phyloP scores from a whole-genome alignment of 768 basidiomycete genomes.

The Crassisporium funariophilum region DNA sequence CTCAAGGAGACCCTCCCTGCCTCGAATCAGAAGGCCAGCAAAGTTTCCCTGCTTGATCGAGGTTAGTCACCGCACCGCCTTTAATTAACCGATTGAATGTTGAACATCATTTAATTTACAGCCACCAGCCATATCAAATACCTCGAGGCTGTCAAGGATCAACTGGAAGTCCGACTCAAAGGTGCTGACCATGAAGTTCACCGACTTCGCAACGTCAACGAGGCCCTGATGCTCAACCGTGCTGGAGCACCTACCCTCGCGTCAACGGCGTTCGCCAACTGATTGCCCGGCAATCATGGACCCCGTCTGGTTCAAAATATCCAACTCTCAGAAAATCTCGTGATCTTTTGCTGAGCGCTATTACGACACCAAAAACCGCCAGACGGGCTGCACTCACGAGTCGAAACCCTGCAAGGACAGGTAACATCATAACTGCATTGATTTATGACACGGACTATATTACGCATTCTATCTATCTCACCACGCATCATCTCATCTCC shows the following conservation, averaged over 20 bases:
- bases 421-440: constrained; percentile 44
- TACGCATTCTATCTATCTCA: constrained; percentile 44
- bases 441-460: constrained; percentile 57
- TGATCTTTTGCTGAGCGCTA: constrained; percentile 17
- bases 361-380: constrained; percentile 24
- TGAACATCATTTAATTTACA: constrained; percentile 27
- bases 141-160: constrained; percentile 77
- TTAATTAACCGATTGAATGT: constrained; percentile 7
- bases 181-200: constrained; percentile 79
- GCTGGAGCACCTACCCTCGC: constrained; percentile 59
- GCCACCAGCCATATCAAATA: constrained; percentile 87
- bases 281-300: constrained; percentile 41
- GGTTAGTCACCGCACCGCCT: constrained; percentile 47
- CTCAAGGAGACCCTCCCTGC: constrained; percentile 90
- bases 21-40: constrained; percentile 92
- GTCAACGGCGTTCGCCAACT: constrained; percentile 38
- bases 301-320: constrained; percentile 27
- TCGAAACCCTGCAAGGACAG: constrained; percentile 59
- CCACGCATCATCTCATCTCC: constrained; percentile 40
- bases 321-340: constrained; percentile 28
- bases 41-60: constrained; percentile 87
- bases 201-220: constrained; percentile 83
- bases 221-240: constrained; percentile 80
- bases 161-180: constrained; percentile 75
- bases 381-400: constrained; percentile 40